Evolutionary conservation across 805 yeast genomes (phyloP), one percentile per base, ranked within the genome.

Genomic region (Torulaspora indica): DNA sequence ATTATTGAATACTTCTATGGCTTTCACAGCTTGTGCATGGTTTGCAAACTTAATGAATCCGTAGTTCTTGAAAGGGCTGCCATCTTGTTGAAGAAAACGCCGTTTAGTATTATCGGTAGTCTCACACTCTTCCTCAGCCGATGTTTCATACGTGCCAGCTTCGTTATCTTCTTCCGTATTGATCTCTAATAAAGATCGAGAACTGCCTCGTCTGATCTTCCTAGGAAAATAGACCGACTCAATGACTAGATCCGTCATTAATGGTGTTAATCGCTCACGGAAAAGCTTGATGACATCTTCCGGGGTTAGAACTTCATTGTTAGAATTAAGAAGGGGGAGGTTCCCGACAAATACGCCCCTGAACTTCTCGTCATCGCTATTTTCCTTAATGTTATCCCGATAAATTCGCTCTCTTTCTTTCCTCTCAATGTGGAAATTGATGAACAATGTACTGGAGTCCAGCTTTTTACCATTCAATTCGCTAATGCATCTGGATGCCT

Each of bases 401-500:
- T 61, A 63, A 12, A 63, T 46, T 15, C 71, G 63, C 39, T 75
- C 67, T 42, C 89, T 67, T 56, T 82, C 87, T 46, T 75, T 73
- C 52, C 79, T 77, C 38, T 83, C 81, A 36, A 81, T 73, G 59
- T 83, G 87, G 56, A 73, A 79, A 54, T 82, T 80, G 39, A 82
- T 73, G 53, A 75, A 78, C 25, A 66, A 44, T 10, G 52, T 53
- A n/a, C 62, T 60, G 8, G 60, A 61, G 9, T 55, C 58, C 32
- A 62, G 47, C 38, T 54, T 52, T 35, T 56, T 55, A 22, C 77
- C 78, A 57, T 79, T 76, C 30, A 82, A 72, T 43, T 70, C 63
- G 15, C 73, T 65, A 30, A 84, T 80, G 31, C 91, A 88, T 17
- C 64, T 61, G 35, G 79, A 70, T 2, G 95, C 89, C 67, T 77